Conservation (phyloP, 139 green algal genomes). For the Haematococcus sp. region DNA sequence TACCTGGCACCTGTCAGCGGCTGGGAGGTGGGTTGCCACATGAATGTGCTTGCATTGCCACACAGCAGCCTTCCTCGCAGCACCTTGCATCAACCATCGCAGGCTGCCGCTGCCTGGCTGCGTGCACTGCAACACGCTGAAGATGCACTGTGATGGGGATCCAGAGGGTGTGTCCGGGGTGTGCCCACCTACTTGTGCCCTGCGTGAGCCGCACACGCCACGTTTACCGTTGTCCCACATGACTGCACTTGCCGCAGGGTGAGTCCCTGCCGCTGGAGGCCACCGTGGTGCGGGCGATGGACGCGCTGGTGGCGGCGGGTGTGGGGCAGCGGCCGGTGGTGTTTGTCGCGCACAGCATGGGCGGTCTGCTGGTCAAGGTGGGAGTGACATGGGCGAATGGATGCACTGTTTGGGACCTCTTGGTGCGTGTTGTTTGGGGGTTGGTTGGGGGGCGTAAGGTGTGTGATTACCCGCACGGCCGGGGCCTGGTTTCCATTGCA, state of each 20-base stretch:
- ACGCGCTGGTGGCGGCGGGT: slow-evolving; percentile 69
- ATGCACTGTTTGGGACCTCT: not conserved
- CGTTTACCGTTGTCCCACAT: not conserved
- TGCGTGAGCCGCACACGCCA: no score
- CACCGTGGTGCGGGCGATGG: slow-evolving; percentile 61
- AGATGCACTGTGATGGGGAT: no score
- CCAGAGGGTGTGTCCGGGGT: no score
- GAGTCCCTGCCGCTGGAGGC: slow-evolving; percentile 70
- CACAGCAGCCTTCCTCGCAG: no score
- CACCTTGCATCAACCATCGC: no score
- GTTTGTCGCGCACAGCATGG: slow-evolving; percentile 86
- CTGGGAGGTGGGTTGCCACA: slow-evolving; percentile 34
- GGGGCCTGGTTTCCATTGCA: no score
- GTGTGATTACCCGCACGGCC: not conserved
- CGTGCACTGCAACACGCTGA: no score
- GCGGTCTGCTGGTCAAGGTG: slow-evolving; percentile 86
- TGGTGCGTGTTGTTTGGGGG: no score
- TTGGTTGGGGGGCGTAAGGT: not conserved
- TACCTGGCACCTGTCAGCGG: slow-evolving; percentile 57
- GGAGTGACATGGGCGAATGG: not conserved
- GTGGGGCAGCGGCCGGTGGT: slow-evolving; percentile 76
- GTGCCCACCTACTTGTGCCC: no score
- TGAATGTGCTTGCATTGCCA: no score
- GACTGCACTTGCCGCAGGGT: slow-evolving; percentile 38
- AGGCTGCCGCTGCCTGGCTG: no score